These are phyloP conservation scores for Globisporangium echinulatum DNA, from an alignment of 352 stramenopile genomes.

Conservation along the genomic window DNA sequence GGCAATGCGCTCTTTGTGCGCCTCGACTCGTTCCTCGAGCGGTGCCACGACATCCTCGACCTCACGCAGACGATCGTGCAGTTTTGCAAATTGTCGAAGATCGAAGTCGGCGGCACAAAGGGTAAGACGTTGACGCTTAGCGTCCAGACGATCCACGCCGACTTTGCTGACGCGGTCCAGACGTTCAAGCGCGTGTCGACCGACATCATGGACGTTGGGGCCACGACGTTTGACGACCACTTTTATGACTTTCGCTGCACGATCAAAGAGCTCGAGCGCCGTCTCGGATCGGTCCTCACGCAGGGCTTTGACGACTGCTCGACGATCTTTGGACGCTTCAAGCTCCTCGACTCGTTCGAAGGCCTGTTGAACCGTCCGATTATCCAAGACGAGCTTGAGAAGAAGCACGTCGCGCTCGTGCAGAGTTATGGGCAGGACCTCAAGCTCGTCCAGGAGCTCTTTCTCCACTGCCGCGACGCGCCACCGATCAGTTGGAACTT, in stretches of 20 bases:
- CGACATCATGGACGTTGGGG: slow-evolving; percentile 98
- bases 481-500: slow-evolving; percentile 95
- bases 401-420: slow-evolving; percentile 96
- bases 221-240: slow-evolving; percentile 94
- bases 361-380: slow-evolving; percentile 92
- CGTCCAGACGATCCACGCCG: slow-evolving; percentile 93
- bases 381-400: slow-evolving; percentile 96
- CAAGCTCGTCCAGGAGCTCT: slow-evolving; percentile 96
- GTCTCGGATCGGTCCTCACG: slow-evolving; percentile 94
- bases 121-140: slow-evolving; percentile 92
- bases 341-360: slow-evolving; percentile 97
- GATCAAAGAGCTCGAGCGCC: slow-evolving; percentile 97
- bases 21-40: slow-evolving; percentile 96
- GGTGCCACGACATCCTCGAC: slow-evolving; percentile 97
- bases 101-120: slow-evolving; percentile 97
- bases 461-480: slow-evolving; percentile 89
- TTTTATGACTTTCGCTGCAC: slow-evolving; percentile 97
- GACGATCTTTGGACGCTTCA: slow-evolving; percentile 97
- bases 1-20: slow-evolving; percentile 97
- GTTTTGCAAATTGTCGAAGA: slow-evolving; percentile 97
- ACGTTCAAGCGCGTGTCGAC: slow-evolving; percentile 94
- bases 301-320: slow-evolving; percentile 97
- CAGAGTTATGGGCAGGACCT: slow-evolving; percentile 95
- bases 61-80: slow-evolving; percentile 97
- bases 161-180: slow-evolving; percentile 93